Base-by-base conservation (phyloP, 139 green algal genomes). In the Chlorella sp. region DNA sequence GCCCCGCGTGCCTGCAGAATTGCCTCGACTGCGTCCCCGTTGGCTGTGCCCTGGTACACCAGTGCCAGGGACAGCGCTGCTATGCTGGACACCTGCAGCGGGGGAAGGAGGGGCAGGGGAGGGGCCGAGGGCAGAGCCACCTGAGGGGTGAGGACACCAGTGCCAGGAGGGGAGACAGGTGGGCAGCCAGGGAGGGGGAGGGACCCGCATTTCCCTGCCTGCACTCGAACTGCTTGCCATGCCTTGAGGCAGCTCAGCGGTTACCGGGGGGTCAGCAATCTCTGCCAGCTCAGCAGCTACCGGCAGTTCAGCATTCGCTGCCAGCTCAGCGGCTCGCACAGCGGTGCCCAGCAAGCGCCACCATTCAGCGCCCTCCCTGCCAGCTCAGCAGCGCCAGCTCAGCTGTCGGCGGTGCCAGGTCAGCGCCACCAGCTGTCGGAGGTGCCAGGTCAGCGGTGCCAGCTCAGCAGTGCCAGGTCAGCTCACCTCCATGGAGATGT, bases 11-110 rank as follows among this genome's bases (percentile, higher is more conserved):
- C 95, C 93, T 99, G 94, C 88, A 98, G 93, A 34, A 98, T 87
- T 0, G 95, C 94, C 92, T 99, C 96, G 61, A 97, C 96, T 14
- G 94, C 94, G 22, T 96, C 95, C 66, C 94, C 94, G 76, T 98
- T 89, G 88, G 92, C 95, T 2, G 93, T 96, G 89, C 94, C 95
- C 30, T 94, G 95, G 92, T 97, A 99, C 26, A 99, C 96, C 36
- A 99, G 92, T 2, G 96, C 98, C 57, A 99, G 93, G 0, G 97
- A 91, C 85, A 99, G 93, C 26, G 97, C 98, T 14, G 98, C 96
- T 64, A 98, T 96, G n/a, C 93, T 96, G 19, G 91, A 84, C 53
- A 91, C 75, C 82, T 91, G 86, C 3, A 24, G 14, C 14, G 42
- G 30, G 39, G 7, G 42, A 11, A 11, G 42, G 30, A 11, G 24